Percentiles rank a stretch among this genome's conserved stretches.
These are phyloP conservation scores for Fomitiporia mediterranea DNA, from an alignment of 1,284 basidiomycete genomes.

Conservation along the genomic window DNA sequence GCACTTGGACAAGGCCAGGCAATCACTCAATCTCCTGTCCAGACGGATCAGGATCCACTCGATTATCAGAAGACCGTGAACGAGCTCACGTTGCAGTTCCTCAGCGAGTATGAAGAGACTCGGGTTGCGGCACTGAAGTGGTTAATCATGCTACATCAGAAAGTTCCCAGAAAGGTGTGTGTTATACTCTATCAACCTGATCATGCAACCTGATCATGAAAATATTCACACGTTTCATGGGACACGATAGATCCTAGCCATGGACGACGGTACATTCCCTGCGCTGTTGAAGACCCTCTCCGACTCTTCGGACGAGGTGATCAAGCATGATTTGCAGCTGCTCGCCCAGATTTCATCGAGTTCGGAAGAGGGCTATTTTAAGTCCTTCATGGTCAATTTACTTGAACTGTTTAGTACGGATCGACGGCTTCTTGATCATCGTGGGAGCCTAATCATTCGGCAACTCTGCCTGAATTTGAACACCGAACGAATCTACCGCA, in stretches of 20 bases:
- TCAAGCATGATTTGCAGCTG: slow-evolving; percentile 93
- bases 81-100: slow-evolving; percentile 87
- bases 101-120: slow-evolving; percentile 96
- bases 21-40: slow-evolving; percentile 22
- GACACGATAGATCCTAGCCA: slow-evolving; percentile 74
- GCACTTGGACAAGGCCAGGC: slow-evolving; percentile 22
- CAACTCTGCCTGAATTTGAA: slow-evolving; percentile 94
- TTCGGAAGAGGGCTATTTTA: slow-evolving; percentile 94
- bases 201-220: background rate
- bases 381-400: slow-evolving; percentile 92
- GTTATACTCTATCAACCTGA: background rate
- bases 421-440: slow-evolving; percentile 80
- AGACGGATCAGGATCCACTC: slow-evolving; percentile 64
- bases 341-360: slow-evolving; percentile 95
- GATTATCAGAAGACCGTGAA: slow-evolving; percentile 93
- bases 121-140: slow-evolving; percentile 94
- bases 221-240: too few relatives aligned
- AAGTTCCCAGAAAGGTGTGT: slow-evolving; percentile 86
- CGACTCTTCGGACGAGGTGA: slow-evolving; percentile 95
- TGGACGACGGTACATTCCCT: slow-evolving; percentile 97
- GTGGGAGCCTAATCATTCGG: slow-evolving; percentile 94
- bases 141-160: slow-evolving; percentile 98
- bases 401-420: slow-evolving; percentile 96
- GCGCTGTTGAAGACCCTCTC: slow-evolving; percentile 94
- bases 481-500: slow-evolving; percentile 93